Conservation (phyloP, 2,329 filamentous ascomycete genomes). For the Colletotrichum kahawae region DNA sequence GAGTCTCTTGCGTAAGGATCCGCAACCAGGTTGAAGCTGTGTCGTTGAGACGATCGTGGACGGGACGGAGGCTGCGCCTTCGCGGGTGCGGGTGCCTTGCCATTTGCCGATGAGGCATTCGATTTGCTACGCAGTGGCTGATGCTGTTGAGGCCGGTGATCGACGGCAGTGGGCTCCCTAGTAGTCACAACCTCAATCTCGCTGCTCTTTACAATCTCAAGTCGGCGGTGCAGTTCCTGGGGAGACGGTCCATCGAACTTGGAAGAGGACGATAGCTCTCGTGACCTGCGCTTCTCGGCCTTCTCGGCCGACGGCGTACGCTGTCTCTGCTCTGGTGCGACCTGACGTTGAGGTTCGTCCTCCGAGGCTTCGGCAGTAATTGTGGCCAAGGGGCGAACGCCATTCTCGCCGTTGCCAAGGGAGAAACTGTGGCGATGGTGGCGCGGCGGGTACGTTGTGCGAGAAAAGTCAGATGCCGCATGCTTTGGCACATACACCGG, state of each 20-base stretch:
- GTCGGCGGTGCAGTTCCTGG: constrained; percentile 12
- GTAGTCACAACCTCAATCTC: constrained; percentile 9
- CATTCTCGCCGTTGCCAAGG: neutral
- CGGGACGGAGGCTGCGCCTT: neutral
- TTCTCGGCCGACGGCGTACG: neutral
- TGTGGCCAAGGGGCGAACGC: neutral
- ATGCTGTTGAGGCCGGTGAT: constrained; percentile 2
- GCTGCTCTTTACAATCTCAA: constrained; percentile 18
- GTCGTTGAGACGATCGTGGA: neutral
- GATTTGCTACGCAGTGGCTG: neutral
- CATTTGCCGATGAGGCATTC: neutral
- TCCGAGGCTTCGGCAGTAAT: neutral
- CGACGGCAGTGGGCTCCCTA: neutral
- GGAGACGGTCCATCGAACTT: constrained; percentile 6
- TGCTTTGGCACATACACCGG: constrained; percentile 30
- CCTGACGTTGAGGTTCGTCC: neutral
- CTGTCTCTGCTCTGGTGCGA: neutral
- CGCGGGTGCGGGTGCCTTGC: neutral
- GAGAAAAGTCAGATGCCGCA: constrained; percentile 34
- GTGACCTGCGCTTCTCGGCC: neutral
- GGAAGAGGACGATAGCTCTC: neutral
- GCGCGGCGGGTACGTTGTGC: constrained; percentile 23
- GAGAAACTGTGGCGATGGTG: constrained; percentile 9
- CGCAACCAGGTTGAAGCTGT: constrained; percentile 14
- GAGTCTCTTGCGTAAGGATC: constrained; percentile 14